Evolutionary conservation across 345 rosid species (phyloP), one percentile per base, ranked within the genome.

Genomic region (Sapria himalayana): DNA sequence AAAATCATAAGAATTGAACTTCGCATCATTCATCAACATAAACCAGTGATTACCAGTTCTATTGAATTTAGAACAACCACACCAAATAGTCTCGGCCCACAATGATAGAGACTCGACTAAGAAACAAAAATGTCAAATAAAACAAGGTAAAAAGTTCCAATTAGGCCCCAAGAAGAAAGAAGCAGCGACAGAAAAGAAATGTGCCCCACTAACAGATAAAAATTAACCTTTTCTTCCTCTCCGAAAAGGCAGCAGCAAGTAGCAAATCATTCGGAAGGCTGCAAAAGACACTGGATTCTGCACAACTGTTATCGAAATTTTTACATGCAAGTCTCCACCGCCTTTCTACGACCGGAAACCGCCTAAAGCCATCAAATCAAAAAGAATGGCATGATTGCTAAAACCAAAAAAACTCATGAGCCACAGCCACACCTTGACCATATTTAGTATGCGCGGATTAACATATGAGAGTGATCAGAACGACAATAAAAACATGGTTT

Each of bases 261-360:
- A 70, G 75, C 2, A 70, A 66, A 66, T 86, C 97, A 31, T 72
- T 66, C 3, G 85, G 92, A n/a, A n/a, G n/a, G n/a, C 17, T 81
- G 69, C 36, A 55, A 15, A 23, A 73, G 67, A 47, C 4, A 58
- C 43, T n/a, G 48, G 4, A 43, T 27, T 19, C 3, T 44, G 57
- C 19, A 49, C 49, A 56, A 54, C 15, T 59, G 44, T 62, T 66
- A 23, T 51, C 65, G 43, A 52, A 74, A 38, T 37, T 34, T 51
- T 66, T 67, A 64, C 71, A 76, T 58, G 78, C 74, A 22, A 55
- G 60, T 40, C 59, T 39, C 93, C 98, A 82, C 42, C 47, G 93
- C 59, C 62, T 60, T 71, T 78, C 94, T 32, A 81, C 84, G 38
- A 67, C 94, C 8, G 85, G 93, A 48, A 89, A 89, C 66, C 67